Evolutionary conservation across 495 filamentous ascomycete species (phyloP), one percentile per base, ranked within the genome.

Genomic region (Pyrenula aspistea): DNA sequence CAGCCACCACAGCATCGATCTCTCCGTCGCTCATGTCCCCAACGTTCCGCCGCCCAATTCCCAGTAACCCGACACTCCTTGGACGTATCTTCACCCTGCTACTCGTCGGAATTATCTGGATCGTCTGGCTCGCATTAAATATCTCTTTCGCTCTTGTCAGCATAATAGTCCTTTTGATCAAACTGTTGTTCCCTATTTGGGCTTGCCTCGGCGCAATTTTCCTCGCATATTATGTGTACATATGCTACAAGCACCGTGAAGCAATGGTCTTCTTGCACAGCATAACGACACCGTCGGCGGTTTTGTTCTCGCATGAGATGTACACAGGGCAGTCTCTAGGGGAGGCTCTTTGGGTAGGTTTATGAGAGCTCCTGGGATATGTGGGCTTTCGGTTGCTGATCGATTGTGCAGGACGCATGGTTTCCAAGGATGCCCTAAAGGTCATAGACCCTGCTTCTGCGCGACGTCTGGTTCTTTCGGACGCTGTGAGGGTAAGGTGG

Each of bases 241-340:
- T 42, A 8, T 42, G 31, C 15, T 8, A 8, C 31, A 42, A 8
- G 31, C 31, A 42, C 31, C 15, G 15, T 42, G 31, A 42, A 15
- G 31, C 63, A 71, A 63, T 54, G 73, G 66, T 56, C 4, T 15
- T 42, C 15, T 15, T 42, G 8, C 4, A 42, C 15, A 15, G 4
- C 4, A 15, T 42, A 42, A 8, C 31, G 31, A 15, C 31, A 42
- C 31, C 31, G 31, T 8, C 8, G 4, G 15, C 15, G 31, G 31
- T 15, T 8, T 42, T 15, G 4, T 42, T 42, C 31, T 42, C 8
- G 31, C 15, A 42, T 42, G n/a, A n/a, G n/a, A n/a, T n/a, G n/a
- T n/a, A n/a, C n/a, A n/a, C n/a, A n/a, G n/a, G n/a, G n/a, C n/a
- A n/a, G n/a, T n/a, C n/a, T n/a, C n/a, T n/a, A n/a, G n/a, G n/a